These are phyloP conservation scores for Penicillium longicatenatum DNA, from an alignment of 495 filamentous ascomycete species.

Conservation along the genomic window DNA sequence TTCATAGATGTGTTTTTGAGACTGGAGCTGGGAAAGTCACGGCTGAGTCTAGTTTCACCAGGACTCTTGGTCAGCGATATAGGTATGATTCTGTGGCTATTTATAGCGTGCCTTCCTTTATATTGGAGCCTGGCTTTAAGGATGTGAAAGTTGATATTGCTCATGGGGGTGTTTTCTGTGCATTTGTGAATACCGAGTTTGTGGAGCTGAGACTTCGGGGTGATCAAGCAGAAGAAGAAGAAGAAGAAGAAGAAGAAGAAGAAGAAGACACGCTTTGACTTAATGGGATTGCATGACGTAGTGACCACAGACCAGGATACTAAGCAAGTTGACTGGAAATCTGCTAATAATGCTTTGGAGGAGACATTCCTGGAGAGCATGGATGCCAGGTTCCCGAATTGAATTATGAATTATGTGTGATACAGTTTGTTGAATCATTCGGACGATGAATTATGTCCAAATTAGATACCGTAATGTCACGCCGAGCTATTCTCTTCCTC, in stretches of 20 bases:
- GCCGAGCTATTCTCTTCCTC: slow-evolving; percentile 53
- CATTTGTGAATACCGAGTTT: slow-evolving; percentile 3
- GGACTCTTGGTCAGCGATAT: neutral
- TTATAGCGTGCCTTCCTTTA: slow-evolving; percentile 7
- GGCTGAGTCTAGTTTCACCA: neutral
- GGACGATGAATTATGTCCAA: neutral
- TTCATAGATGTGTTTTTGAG: slow-evolving; percentile 5
- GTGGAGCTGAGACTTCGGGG: neutral
- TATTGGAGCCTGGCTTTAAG: neutral
- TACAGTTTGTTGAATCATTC: too few relatives aligned
- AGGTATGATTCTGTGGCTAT: slow-evolving; percentile 5
- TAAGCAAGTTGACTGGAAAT: neutral
- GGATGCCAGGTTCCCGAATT: too few relatives aligned
- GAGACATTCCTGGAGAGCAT: too few relatives aligned
- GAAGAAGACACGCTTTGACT: neutral
- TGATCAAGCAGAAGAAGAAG: neutral
- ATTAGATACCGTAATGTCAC: neutral
- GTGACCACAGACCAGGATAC: neutral
- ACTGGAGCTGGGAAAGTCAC: slow-evolving; percentile 5
- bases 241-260: neutral
- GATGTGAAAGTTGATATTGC: slow-evolving; percentile 1
- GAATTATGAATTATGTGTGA: too few relatives aligned
- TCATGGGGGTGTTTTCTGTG: slow-evolving; percentile 8
- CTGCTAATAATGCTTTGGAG: neutral
- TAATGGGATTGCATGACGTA: neutral